Evolutionary conservation across 345 rosid genomes (phyloP), one percentile per base, ranked within the genome.

Genomic region (Odontarrhena argentea): DNA sequence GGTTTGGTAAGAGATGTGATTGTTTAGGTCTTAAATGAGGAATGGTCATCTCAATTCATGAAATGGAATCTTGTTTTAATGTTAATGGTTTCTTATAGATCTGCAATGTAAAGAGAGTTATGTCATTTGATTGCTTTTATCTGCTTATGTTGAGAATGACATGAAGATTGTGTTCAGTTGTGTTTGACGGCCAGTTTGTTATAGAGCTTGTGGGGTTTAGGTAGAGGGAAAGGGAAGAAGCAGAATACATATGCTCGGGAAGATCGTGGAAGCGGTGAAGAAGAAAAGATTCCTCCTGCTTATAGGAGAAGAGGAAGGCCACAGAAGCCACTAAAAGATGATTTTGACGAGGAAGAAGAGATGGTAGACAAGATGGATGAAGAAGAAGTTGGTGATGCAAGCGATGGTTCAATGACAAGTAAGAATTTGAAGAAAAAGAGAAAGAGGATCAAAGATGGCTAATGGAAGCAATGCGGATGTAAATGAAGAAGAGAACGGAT

Each of bases 201-300:
- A 18, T 18, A 18, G 52, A 53, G 28, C 6, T 34, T 55, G 46
- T 62, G 37, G n/a, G 56, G 5, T 28, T 52, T 40, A 13, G 89
- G 84, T 13, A 84, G 86, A 80, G 89, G 93, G 35, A 89, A 84
- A 76, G 85, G 86, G 54, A 89, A 80, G 87, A 87, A 82, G 78
- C 86, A 76, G 77, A 76, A 61, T 26, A 65, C 26, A 40, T 63
- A 81, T 69, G 65, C 81, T 34, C 65, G 54, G 34, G 87, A 81
- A 42, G 91, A 82, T 73, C 78, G 55, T 30, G 84, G 79, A 64
- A 85, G 80, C 10, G 91, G 73, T 2, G 87, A 89, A 58, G 94
- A 85, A 49, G 94, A 85, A 54, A 83, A 85, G 45, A 61, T 79
- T 52, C 90, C 87, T 0, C 90, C 87, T 0, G 59, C 78, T 38